These are phyloP conservation scores for Nemania diffusa DNA, from an alignment of 2,329 filamentous ascomycete genomes.

Conservation along the genomic window DNA sequence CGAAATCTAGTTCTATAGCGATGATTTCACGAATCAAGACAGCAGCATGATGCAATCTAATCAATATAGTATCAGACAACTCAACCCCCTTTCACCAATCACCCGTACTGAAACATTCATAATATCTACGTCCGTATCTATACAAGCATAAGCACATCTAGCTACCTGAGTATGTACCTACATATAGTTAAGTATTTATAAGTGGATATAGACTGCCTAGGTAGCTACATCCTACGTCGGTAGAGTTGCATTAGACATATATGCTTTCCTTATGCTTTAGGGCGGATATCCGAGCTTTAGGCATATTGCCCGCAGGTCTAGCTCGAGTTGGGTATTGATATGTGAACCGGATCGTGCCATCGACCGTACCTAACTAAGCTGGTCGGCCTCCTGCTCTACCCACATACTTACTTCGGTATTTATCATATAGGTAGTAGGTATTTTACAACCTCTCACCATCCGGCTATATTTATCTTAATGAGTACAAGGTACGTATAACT, in stretches of 20 bases:
- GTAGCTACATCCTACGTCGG: too few relatives aligned
- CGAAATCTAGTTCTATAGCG: neutral
- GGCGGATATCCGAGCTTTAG: neutral
- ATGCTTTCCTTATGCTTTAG: neutral
- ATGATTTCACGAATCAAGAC: neutral
- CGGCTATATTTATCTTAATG: too few relatives aligned
- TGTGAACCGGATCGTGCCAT: neutral
- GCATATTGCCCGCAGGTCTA: neutral
- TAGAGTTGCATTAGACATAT: slow-evolving; percentile 4
- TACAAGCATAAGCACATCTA: neutral
- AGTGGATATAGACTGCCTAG: neutral
- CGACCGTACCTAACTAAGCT: neutral
- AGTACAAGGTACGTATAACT: too few relatives aligned
- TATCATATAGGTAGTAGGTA: too few relatives aligned
- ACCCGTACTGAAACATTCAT: neutral
- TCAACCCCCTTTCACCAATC: too few relatives aligned
- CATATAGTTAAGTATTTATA: too few relatives aligned
- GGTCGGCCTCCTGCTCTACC: neutral
- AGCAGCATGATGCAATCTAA: too few relatives aligned
- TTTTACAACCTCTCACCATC: neutral
- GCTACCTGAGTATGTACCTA: neutral
- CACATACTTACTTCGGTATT: too few relatives aligned
- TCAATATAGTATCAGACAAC: too few relatives aligned
- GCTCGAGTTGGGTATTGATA: neutral
- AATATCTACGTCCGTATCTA: slow-evolving; percentile 1